phyloP scores from a whole-genome alignment of 2,329 filamentous ascomycete genomes.

The Pseudopyrenochaeta lycopersici region DNA sequence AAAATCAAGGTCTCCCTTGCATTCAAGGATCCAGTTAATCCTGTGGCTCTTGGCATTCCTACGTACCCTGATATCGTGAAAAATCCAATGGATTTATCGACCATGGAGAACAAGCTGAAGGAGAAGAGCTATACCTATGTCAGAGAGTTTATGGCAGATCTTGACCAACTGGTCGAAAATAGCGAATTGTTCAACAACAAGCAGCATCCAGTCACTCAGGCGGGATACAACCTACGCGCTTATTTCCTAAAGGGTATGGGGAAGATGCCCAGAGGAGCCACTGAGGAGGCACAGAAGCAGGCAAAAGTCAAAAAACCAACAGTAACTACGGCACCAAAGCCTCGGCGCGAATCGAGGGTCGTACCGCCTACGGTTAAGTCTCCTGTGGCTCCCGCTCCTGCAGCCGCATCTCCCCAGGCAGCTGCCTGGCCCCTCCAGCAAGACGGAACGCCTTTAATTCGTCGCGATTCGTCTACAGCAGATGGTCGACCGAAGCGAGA shows the following conservation, averaged over 20 bases:
- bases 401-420: constrained; percentile 54
- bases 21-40: constrained; percentile 81
- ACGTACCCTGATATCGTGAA: constrained; percentile 76
- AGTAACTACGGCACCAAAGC: constrained; percentile 39
- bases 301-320: constrained; percentile 57
- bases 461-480: constrained; percentile 81
- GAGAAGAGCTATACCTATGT: constrained; percentile 73
- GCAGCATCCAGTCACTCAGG: constrained; percentile 74
- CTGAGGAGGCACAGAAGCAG: constrained; percentile 66
- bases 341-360: constrained; percentile 60
- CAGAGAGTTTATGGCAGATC: constrained; percentile 77
- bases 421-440: constrained; percentile 77
- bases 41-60: constrained; percentile 77
- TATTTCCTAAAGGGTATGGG: constrained; percentile 69
- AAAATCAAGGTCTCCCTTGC: constrained; percentile 82
- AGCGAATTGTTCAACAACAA: constrained; percentile 83
- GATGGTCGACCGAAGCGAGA: constrained; percentile 90
- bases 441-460: constrained; percentile 80
- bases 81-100: constrained; percentile 83
- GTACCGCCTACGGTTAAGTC: constrained; percentile 56
- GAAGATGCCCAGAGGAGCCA: constrained; percentile 65
- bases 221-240: constrained; percentile 68
- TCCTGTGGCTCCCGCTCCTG: constrained; percentile 49
- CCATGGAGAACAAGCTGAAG: constrained; percentile 83
- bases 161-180: constrained; percentile 82